Evolutionary conservation across 345 rosid genomes (phyloP).

Genomic region (Eucalyptus sp.): DNA sequence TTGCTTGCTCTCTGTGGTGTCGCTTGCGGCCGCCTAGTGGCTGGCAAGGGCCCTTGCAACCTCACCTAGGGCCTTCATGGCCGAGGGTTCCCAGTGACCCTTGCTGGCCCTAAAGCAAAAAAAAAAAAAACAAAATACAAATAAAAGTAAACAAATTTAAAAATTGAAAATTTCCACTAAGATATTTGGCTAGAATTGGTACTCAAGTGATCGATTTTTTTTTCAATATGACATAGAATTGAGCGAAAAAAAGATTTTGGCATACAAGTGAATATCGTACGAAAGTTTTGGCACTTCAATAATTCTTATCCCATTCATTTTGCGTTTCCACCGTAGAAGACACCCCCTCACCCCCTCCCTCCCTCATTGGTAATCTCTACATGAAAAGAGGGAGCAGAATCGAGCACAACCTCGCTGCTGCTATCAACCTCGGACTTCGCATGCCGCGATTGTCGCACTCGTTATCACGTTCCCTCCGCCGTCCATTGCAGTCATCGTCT

Average conservation of each 20-base stretch:
- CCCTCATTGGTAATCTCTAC: background rate
- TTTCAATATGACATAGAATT: fast-evolving
- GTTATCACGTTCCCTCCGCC: background rate
- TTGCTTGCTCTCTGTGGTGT: too few species aligned
- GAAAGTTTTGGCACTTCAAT: too few species aligned
- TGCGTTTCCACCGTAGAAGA: background rate
- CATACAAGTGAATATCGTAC: fast-evolving
- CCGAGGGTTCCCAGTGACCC: too few species aligned
- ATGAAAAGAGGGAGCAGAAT: background rate
- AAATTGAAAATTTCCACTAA: too few species aligned
- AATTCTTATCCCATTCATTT: background rate
- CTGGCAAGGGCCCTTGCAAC: too few species aligned
- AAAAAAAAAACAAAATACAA: fast-evolving
- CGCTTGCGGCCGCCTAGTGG: too few species aligned
- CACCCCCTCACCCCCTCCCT: background rate
- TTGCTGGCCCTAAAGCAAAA: fast-evolving
- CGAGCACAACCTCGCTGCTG: background rate
- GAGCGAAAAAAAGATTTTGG: fast-evolving
- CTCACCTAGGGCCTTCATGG: too few species aligned
- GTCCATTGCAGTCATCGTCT: background rate
- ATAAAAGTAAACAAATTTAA: too few species aligned
- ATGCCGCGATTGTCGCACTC: background rate
- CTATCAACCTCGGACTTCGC: background rate
- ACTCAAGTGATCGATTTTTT: fast-evolving
- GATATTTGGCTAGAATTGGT: fast-evolving